These are phyloP conservation scores for Uromyces viciae-fabae DNA, from an alignment of 1,284 basidiomycete genomes.

Conservation along the genomic window DNA sequence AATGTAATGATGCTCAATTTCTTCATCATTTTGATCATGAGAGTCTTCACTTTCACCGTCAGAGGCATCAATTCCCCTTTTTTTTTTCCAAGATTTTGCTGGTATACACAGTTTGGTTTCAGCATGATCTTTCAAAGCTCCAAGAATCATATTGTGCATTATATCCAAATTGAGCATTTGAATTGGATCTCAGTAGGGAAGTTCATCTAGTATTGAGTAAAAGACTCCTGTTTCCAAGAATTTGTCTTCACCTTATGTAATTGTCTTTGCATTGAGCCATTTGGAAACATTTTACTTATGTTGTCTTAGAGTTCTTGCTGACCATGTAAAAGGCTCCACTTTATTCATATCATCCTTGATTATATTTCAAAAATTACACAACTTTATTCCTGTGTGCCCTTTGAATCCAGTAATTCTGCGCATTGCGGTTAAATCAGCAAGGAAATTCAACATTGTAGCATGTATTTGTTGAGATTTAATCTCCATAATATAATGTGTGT, in stretches of 20 bases:
- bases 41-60: neutral
- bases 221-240: neutral
- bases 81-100: neutral
- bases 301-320: neutral
- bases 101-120: neutral
- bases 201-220: neutral
- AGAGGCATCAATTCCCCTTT: neutral
- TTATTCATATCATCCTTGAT: neutral
- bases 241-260: neutral
- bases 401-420: neutral
- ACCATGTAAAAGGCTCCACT: neutral
- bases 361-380: slow-evolving; percentile 21
- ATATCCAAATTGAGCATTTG: neutral
- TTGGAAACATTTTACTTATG: neutral
- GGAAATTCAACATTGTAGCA: neutral
- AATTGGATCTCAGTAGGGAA: slow-evolving; percentile 5
- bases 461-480: no score
- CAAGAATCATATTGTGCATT: slow-evolving; percentile 9
- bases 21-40: neutral
- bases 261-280: neutral
- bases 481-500: no score
- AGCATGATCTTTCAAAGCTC: neutral
- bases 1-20: neutral
- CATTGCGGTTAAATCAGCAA: slow-evolving; percentile 24
- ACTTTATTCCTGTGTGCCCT: slow-evolving; percentile 14